Evolutionary conservation across 768 basidiomycete species (phyloP).

Genomic region (Suillus subaureus): DNA sequence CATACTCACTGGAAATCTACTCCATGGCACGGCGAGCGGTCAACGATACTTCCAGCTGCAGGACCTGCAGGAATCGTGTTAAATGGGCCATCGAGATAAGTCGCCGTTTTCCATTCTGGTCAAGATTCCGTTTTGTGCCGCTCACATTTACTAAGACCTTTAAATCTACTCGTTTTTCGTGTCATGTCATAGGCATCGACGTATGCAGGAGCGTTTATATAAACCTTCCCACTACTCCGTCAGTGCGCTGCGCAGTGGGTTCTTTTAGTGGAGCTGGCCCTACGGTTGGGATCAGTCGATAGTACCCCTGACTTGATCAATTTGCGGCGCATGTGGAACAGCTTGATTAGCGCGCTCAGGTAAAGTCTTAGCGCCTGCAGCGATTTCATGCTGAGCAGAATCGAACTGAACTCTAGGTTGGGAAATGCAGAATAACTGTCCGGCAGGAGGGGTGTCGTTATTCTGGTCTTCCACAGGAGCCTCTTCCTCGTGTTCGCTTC

Average conservation of each 20-base stretch:
- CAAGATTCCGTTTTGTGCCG: not conserved
- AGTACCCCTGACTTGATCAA: conserved; percentile 10
- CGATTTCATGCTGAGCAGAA: not conserved
- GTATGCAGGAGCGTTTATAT: conserved; percentile 14
- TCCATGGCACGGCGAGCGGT: not conserved
- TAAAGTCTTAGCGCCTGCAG: not conserved
- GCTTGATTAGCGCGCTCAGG: not conserved
- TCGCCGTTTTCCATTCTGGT: not conserved
- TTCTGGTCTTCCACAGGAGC: too few species aligned
- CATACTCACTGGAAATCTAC: not conserved
- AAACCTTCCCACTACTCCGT: conserved; percentile 9
- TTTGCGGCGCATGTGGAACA: conserved; percentile 12
- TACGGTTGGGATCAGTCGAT: conserved; percentile 1
- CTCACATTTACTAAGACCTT: not conserved
- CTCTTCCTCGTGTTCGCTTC: too few species aligned
- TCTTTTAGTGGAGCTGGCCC: conserved; percentile 10
- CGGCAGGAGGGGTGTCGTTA: too few species aligned
- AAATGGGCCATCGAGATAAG: not conserved
- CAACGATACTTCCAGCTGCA: not conserved
- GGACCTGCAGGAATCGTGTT: not conserved
- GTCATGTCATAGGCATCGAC: not conserved
- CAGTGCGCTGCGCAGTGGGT: conserved; percentile 14
- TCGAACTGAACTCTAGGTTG: too few species aligned
- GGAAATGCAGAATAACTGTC: too few species aligned
- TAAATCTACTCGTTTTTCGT: too few species aligned